Evolutionary conservation across 768 basidiomycete species (phyloP), one percentile per base, ranked within the genome.

Genomic region (Amanita pallidorosea): DNA sequence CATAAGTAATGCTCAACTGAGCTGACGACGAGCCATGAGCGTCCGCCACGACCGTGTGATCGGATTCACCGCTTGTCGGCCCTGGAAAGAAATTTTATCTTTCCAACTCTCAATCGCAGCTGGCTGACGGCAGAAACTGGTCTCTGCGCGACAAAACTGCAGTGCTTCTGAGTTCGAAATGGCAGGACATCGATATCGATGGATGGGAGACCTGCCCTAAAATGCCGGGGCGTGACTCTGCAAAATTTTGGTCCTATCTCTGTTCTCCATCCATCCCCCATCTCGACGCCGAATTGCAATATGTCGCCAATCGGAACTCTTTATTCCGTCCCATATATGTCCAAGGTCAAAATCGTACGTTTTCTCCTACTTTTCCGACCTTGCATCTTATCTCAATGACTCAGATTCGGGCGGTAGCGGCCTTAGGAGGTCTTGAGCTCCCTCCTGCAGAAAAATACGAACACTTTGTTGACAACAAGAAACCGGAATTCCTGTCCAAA

Each of bases 401-500:
- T 34, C 59, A 79, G 77, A 70, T 74, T 62, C 62, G 62, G 40
- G 81, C 82, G 18, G 74, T 69, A 47, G 85, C 80, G 54, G 83
- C 83, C 22, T 64, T 76, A 11, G 79, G 67, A 37, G 82, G 79
- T 34, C 59, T 87, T 54, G 71, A 78, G 44, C 55, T 88, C 51
- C 75, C 80, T 52, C 53, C 73, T 47, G 75, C 78, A 13, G 66
- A 68, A 17, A 60, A 56, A 50, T 87, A 85, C 64, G 72, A 70
- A 49, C 81, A 85, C 63, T 68, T 65, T 53, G 73, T 80, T 57
- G 76, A 78, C 61, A 88, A 88, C 73, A 78, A 77, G 63, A 79
- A 77, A 60, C 75, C 83, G 0, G 83, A 81, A 29, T 89, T 81
- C 66, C 63, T 79, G 43, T 63, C 63, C 47, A 91, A 92, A 67